Evolutionary conservation across 2,329 filamentous ascomycete species (phyloP).

Genomic region (Fusarium abutilonis): DNA sequence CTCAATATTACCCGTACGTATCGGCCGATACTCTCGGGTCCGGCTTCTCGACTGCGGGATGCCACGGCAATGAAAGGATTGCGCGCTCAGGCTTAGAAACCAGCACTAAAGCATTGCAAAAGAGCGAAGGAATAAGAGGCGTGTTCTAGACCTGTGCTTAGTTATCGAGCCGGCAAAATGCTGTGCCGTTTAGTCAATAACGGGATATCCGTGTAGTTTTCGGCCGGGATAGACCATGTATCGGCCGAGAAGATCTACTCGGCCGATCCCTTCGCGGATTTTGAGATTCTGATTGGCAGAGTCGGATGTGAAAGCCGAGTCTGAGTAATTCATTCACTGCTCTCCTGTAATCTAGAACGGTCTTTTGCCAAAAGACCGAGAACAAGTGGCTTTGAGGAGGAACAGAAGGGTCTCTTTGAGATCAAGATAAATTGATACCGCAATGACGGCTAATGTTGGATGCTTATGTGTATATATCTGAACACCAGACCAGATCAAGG

Average conservation of each 20-base stretch:
- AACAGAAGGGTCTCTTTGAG: rapidly evolving
- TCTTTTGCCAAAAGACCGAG: constrained; percentile 13
- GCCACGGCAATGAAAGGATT: neutral
- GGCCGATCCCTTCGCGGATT: constrained; percentile 2
- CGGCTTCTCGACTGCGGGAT: neutral
- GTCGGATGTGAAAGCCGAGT: neutral
- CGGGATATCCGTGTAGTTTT: neutral
- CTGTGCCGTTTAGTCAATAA: neutral
- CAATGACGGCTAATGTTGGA: neutral
- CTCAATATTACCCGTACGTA: rapidly evolving
- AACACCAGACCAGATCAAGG: too few relatives aligned
- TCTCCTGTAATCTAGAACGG: neutral
- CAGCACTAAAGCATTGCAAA: neutral
- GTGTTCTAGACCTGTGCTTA: neutral
- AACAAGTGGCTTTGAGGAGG: neutral
- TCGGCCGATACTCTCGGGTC: constrained; percentile 14
- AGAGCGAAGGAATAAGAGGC: neutral
- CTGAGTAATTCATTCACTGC: neutral
- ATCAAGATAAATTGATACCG: rapidly evolving
- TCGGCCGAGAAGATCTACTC: constrained; percentile 11
- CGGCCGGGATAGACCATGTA: neutral
- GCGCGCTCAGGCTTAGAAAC: constrained; percentile 4
- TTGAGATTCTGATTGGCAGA: constrained; percentile 1
- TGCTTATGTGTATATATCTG: constrained; percentile 30
- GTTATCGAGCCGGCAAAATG: neutral